These are phyloP conservation scores for Aspergillus glaucus DNA, from an alignment of 2,329 filamentous ascomycete species.

Conservation along the genomic window DNA sequence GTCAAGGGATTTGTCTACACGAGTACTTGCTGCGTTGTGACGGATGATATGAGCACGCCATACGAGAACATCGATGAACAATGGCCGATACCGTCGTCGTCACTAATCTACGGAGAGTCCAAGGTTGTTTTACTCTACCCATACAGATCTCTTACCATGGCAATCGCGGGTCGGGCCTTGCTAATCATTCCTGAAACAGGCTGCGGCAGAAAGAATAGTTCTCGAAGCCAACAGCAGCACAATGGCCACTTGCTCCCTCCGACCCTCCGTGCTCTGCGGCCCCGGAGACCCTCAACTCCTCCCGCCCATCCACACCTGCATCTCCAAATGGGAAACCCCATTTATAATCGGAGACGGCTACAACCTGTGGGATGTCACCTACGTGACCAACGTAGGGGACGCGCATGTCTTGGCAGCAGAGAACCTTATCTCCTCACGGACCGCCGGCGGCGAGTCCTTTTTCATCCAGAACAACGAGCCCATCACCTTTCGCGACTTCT, in stretches of 20 bases:
- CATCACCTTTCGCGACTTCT: constrained; percentile 40
- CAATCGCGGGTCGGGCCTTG: background rate
- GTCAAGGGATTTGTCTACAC: constrained; percentile 51
- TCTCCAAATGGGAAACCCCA: constrained; percentile 36
- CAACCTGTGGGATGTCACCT: constrained; percentile 41
- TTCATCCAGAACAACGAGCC: constrained; percentile 44
- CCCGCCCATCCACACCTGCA: constrained; percentile 39
- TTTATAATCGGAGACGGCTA: constrained; percentile 36
- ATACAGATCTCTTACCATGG: background rate
- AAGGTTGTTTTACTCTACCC: constrained; percentile 23
- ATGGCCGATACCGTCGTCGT: constrained; percentile 33
- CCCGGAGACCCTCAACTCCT: constrained; percentile 39
- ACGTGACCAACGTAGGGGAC: constrained; percentile 40
- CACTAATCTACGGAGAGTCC: constrained; percentile 41
- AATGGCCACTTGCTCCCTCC: constrained; percentile 36
- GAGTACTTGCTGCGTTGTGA: constrained; percentile 49
- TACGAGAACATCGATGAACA: constrained; percentile 35
- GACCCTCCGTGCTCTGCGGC: constrained; percentile 40
- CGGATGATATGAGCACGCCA: constrained; percentile 41
- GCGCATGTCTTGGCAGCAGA: constrained; percentile 41
- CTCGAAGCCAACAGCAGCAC: constrained; percentile 28
- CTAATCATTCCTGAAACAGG: constrained; percentile 19
- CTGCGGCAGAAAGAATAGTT: constrained; percentile 37
- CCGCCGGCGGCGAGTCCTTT: constrained; percentile 39
- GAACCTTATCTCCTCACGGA: constrained; percentile 34